Conservation (phyloP, 2,329 filamentous ascomycete genomes). For the Claviceps sp. region DNA sequence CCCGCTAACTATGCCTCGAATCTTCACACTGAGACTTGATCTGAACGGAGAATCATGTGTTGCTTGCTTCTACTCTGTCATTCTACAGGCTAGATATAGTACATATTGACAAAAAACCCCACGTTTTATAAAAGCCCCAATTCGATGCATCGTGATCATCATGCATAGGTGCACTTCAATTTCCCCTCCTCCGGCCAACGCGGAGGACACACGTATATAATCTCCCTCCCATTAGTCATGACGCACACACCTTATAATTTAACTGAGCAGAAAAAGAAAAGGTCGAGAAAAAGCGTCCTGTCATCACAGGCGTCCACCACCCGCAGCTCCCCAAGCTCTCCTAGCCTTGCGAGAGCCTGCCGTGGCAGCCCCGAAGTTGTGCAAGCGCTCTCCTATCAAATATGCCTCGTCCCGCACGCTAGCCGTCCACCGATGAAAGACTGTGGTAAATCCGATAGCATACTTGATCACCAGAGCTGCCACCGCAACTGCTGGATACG, state of each 20-base stretch:
- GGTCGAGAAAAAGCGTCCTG: neutral
- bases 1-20: too few species aligned
- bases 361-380: constrained; percentile 64
- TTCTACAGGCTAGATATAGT: too few species aligned
- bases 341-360: constrained; percentile 22
- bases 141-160: neutral
- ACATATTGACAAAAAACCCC: too few species aligned
- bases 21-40: too few species aligned
- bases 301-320: constrained; percentile 9
- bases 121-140: neutral
- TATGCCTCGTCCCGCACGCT: constrained; percentile 91
- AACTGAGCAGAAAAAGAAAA: neutral
- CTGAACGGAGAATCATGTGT: too few species aligned
- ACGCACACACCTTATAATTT: too few species aligned
- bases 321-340: constrained; percentile 24
- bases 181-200: too few species aligned
- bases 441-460: constrained; percentile 37
- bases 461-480: constrained; percentile 30
- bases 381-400: constrained; percentile 81
- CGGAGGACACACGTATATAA: too few species aligned
- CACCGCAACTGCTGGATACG: constrained; percentile 55
- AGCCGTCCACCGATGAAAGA: constrained; percentile 63
- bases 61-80: too few species aligned
- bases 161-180: too few species aligned
- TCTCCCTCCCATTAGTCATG: too few species aligned